These are phyloP conservation scores for Metarhizium humberi DNA, from an alignment of 2,329 filamentous ascomycete species.

Conservation along the genomic window DNA sequence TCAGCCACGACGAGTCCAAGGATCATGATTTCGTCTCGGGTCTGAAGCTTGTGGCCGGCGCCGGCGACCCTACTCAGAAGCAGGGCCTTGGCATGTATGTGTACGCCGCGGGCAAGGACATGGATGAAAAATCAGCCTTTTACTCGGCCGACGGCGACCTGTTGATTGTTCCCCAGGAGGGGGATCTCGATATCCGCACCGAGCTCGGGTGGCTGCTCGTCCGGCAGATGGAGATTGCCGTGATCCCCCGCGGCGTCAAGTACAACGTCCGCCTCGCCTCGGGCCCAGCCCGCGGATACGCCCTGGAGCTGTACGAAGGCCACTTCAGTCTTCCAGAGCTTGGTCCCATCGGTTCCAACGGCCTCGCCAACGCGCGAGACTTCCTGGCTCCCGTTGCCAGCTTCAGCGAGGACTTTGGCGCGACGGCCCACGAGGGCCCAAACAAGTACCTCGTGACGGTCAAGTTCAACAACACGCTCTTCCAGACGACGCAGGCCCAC, in stretches of 20 bases:
- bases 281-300: constrained; percentile 60
- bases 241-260: constrained; percentile 65
- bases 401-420: constrained; percentile 50
- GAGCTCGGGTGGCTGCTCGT: constrained; percentile 67
- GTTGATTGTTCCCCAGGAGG: constrained; percentile 66
- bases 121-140: constrained; percentile 66
- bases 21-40: constrained; percentile 42
- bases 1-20: constrained; percentile 56
- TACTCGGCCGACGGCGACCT: constrained; percentile 79
- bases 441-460: constrained; percentile 35
- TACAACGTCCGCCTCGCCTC: constrained; percentile 60
- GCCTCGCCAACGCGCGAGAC: constrained; percentile 66
- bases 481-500: constrained; percentile 55
- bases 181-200: constrained; percentile 65
- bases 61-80: constrained; percentile 73
- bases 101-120: constrained; percentile 69
- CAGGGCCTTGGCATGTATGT: constrained; percentile 71
- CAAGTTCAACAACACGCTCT: constrained; percentile 60
- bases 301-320: constrained; percentile 64
- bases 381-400: constrained; percentile 64
- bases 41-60: constrained; percentile 65
- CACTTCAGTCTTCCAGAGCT: constrained; percentile 65
- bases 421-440: constrained; percentile 27
- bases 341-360: constrained; percentile 64
- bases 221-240: constrained; percentile 68